Conservation (phyloP, 2,329 filamentous ascomycete genomes). For the Calonectria hawksworthii region DNA sequence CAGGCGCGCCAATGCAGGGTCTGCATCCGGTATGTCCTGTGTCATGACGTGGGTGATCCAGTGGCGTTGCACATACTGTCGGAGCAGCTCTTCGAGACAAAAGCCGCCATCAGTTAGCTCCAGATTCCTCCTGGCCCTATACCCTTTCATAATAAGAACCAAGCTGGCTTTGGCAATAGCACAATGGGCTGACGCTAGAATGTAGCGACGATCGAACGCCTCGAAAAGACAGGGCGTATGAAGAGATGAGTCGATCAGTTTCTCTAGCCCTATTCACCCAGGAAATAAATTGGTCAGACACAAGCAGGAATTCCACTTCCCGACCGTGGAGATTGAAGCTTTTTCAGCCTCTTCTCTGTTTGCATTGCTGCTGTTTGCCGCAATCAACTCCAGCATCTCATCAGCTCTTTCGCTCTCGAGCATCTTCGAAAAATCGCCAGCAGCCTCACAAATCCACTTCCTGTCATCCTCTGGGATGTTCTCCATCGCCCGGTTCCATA, state of each 20-base stretch:
- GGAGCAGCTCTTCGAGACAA: neutral
- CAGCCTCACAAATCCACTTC: neutral
- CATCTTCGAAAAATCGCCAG: neutral
- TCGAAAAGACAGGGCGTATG: neutral
- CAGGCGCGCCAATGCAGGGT: neutral
- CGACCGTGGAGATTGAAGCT: neutral
- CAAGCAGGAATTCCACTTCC: neutral
- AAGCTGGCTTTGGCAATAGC: neutral
- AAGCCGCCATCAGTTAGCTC: neutral
- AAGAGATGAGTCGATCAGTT: neutral
- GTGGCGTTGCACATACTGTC: neutral
- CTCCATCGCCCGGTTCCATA: neutral
- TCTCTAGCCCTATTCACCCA: neutral
- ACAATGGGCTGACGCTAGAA: neutral
- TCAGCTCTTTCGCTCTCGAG: neutral
- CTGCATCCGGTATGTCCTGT: neutral
- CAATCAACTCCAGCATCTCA: neutral
- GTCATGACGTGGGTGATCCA: neutral
- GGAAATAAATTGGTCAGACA: neutral
- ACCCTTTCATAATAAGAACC: neutral
- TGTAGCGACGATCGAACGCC: neutral
- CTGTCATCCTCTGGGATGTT: neutral
- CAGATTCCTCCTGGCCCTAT: neutral
- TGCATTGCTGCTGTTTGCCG: neutral
- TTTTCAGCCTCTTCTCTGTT: neutral